Base-by-base conservation (phyloP, 2,329 filamentous ascomycete genomes). In the Myriosclerotinia duriaeana region DNA sequence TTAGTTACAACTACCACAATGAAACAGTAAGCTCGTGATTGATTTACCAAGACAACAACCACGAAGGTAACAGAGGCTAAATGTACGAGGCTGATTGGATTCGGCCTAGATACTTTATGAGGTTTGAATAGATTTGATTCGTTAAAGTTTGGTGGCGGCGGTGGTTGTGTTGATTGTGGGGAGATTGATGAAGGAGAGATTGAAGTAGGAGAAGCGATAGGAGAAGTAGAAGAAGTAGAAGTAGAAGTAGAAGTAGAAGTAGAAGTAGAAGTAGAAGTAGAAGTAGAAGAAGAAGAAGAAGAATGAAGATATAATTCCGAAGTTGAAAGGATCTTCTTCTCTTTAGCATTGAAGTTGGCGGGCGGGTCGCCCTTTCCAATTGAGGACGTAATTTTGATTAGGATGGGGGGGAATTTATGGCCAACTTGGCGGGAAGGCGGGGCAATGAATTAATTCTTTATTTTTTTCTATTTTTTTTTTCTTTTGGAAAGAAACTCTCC, bases 61-160 rank as follows among this genome's bases (percentile, higher is more conserved):
- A 78, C 65, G 44, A 76, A 68, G 36, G 69, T 73, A 58, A 75
- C 68, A 40, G 74, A 77, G 67, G 74, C 73, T 69, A 78, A 71
- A 70, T 76, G 76, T 40, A 76, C 66, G 53, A 72, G 66, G 64
- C 68, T 73, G 66, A 74, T 69, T 22, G 71, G 70, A 60, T 69
- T 72, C 38, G 64, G 68, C n/a, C 66, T 65, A 42, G 73, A 75
- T 50, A 73, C 66, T 63, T 69, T 73, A 64, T 71, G 69, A 30
- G 68, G 20, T 54, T 69, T 70, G 8, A 50, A 60, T 26, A 50
- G n/a, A 30, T 50, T 50, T 30, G 44, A 26, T 50, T 50, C 58
- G 15, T 22, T 38, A 26, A 60, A 50, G 44, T 8, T 22, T 60
- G 30, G 30, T 22, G 20, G 44, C 36, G 42, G 44, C 1, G 20